Evolutionary conservation across 495 filamentous ascomycete genomes (phyloP), one percentile per base, ranked within the genome.

Genomic region (Peziza echinospora): DNA sequence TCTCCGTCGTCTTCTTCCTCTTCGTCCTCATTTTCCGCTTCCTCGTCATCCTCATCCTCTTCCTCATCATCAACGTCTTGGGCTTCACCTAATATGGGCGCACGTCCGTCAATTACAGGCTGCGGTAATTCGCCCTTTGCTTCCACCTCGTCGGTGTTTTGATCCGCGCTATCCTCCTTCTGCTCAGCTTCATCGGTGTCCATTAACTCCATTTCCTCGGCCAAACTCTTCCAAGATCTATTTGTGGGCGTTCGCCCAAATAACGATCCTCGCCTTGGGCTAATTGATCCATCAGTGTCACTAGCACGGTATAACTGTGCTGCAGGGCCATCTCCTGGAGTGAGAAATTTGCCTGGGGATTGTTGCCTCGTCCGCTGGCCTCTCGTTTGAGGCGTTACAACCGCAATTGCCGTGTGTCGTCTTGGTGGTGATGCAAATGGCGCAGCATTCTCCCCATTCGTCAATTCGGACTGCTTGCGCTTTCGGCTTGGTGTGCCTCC

Each of bases 321-420:
- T 9, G 9, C 9, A 5, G 19, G n/a, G n/a, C 28, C 2, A 45
- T 19, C 16, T 26, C 17, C 23, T 6, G 51, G 34, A 39, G 41
- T 34, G 19, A 54, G 21, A 45, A 51, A 46, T 24, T 44, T 53
- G 43, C 51, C 54, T 8, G 55, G 55, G 30, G 51, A 53, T 5
- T 43, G 55, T 24, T 59, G 55, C 11, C 56, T 49, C 11, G 21
- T 50, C 34, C 52, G 51, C 21, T 55, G 54, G 26, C 46, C 56
- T 22, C 52, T 47, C 7, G 51, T 11, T 30, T 55, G 46, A 0
- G 49, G 55, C 0, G 55, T 59, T 10, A 43, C 53, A 24, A 26
- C 44, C 23, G 48, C 40, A 2, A 46, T 37, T 11, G 48, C 41
- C 17, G 2, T 23, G 8, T 21, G 24, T 34, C 5, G 13, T 37